Evolutionary conservation across 2,329 filamentous ascomycete species (phyloP), one percentile per base, ranked within the genome.

Genomic region (Colletotrichum sp.): DNA sequence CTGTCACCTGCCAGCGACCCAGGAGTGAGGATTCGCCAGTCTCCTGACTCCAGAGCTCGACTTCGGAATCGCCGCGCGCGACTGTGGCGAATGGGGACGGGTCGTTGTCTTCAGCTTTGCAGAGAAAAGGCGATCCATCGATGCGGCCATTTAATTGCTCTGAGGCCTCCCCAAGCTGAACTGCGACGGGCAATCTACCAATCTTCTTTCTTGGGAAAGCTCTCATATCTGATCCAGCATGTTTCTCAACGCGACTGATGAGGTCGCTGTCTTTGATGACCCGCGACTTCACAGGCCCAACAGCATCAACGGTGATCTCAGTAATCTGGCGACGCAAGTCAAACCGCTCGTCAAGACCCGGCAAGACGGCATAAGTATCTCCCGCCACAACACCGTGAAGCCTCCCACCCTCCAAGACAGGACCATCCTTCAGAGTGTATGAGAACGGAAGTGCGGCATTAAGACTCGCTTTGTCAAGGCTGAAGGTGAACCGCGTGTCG

Each of bases 261-360:
- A n/a, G 39, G 39, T 49, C 1, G 2, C 18, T 3, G 39, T 49
- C 39, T 49, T n/a, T 49, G 0, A 49, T n/a, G 39, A 49, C 39
- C 9, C 9, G n/a, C 44, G 44, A 49, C 44, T 13, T 49, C n/a
- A 49, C 3, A 49, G 44, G 44, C 1, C 44, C 44, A 49, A 49
- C n/a, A 0, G 0, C 0, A 4, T 49, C n/a, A 7, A 49, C 44
- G 0, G 6, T 49, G 44, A 49, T 2, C 44, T 49, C 44, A 4
- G 10, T 2, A 7, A 49, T 49, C n/a, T 49, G 44, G n/a, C 44
- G 44, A 13, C 10, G 0, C 3, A 6, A 12, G n/a, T 49, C 2
- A 4, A 49, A 49, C 1, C 44, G 44, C 44, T 49, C 44, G 1
- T 21, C 44, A 5, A 0, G 2, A 4, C 6, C 44, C 10, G 44